Evolutionary conservation across 192 early-diverging fungal species (phyloP).

Genomic region (Mortierella claussenii): DNA sequence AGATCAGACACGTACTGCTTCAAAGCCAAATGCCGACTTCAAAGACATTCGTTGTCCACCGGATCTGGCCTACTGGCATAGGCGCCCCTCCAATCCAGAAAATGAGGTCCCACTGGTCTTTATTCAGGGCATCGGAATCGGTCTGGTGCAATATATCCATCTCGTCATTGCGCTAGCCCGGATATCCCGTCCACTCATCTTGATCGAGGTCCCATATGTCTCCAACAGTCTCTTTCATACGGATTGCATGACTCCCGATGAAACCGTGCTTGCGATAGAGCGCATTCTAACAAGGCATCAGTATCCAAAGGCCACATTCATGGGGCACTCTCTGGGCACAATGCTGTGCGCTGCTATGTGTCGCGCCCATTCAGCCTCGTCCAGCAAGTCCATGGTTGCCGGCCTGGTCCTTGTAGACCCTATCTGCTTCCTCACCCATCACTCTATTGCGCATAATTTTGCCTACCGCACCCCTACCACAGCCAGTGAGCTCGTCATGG

Average conservation of each 20-base stretch:
- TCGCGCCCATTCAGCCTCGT: constrained; percentile 51
- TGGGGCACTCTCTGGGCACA: constrained; percentile 76
- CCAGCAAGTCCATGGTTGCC: constrained; percentile 57
- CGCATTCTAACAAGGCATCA: constrained; percentile 63
- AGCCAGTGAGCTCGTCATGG: constrained; percentile 41
- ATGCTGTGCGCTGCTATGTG: constrained; percentile 69
- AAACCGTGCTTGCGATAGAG: constrained; percentile 64
- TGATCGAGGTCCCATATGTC: constrained; percentile 71
- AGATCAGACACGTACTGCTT: no score
- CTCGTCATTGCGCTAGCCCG: constrained; percentile 57
- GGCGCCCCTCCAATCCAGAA: constrained; percentile 21
- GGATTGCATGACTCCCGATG: constrained; percentile 63
- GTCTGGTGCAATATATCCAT: constrained; percentile 63
- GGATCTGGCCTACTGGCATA: constrained; percentile 38
- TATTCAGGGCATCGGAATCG: constrained; percentile 76
- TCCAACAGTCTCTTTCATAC: constrained; percentile 69
- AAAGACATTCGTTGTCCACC: background rate
- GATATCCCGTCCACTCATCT: constrained; percentile 59
- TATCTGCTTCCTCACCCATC: constrained; percentile 72
- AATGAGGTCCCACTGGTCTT: constrained; percentile 69
- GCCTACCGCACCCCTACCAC: constrained; percentile 54
- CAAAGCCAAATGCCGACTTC: constrained; percentile 14
- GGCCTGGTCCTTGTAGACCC: constrained; percentile 73
- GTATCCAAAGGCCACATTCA: constrained; percentile 66
- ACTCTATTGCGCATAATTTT: constrained; percentile 73